Conservation (phyloP, 257 asterid genomes). For the Parsonsia alboflavescens region DNA sequence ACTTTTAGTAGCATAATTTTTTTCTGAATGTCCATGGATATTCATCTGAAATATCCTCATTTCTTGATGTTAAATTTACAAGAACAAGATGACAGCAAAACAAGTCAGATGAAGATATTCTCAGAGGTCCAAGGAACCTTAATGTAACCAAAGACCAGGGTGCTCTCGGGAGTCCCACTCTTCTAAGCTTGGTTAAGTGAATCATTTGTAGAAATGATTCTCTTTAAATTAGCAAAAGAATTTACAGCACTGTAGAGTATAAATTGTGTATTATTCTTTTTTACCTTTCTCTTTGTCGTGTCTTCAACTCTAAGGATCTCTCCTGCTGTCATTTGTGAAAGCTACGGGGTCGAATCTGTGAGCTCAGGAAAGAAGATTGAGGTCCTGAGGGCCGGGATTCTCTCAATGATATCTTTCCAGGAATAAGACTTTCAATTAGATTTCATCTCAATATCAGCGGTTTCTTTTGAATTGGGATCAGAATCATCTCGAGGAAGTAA, state of each 20-base stretch:
- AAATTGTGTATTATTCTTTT: neutral
- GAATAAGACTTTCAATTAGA: conserved; percentile 41
- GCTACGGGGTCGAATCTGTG: neutral
- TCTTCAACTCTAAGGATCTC: conserved; percentile 1
- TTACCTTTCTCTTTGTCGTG: neutral
- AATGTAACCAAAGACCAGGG: neutral
- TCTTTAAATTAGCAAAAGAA: neutral
- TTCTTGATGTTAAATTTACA: neutral
- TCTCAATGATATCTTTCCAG: neutral
- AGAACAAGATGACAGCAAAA: no score
- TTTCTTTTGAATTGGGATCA: conserved; percentile 33
- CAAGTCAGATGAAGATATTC: neutral
- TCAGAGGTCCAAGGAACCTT: neutral
- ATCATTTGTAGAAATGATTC: neutral
- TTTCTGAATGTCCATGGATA: neutral
- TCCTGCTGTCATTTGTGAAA: neutral
- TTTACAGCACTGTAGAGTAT: neutral
- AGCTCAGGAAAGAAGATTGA: neutral
- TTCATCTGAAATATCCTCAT: neutral
- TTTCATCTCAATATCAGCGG: conserved; percentile 62
- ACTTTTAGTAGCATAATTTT: neutral
- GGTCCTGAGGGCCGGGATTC: neutral
- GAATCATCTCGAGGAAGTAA: conserved; percentile 70
- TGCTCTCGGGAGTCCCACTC: neutral
- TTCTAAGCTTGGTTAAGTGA: neutral